Conservation (phyloP, 2,329 filamentous ascomycete species). For the Monosporascus sp. region DNA sequence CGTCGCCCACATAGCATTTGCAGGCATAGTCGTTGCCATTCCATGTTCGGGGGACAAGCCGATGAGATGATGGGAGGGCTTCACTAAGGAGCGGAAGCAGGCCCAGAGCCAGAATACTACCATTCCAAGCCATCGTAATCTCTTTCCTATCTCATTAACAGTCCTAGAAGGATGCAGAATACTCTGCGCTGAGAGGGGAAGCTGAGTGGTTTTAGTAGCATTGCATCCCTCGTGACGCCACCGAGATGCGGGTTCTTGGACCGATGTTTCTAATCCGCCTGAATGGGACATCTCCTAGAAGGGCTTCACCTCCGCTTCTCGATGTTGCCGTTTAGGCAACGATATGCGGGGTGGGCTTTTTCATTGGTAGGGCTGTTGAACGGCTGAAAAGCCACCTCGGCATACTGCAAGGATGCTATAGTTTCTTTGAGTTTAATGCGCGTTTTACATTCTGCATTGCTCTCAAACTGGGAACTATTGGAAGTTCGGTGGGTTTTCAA, state of each 20-base stretch:
- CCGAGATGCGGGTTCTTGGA: no score
- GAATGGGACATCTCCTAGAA: not conserved
- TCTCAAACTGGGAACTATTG: no score
- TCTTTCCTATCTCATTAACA: not conserved
- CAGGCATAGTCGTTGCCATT: constrained; percentile 24
- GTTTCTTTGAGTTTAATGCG: no score
- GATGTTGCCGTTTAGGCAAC: not conserved
- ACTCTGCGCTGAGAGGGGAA: not conserved
- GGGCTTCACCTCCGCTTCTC: not conserved
- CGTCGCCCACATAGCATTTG: constrained; percentile 26
- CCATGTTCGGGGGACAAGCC: constrained; percentile 17
- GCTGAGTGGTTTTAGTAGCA: not conserved
- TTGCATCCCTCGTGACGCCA: not conserved
- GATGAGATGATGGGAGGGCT: constrained; percentile 1
- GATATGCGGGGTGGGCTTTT: not conserved
- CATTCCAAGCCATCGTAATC: constrained; percentile 9
- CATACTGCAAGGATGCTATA: no score
- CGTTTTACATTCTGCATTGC: no score
- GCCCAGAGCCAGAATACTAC: constrained; percentile 3
- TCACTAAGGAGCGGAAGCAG: constrained; percentile 6
- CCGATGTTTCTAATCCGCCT: not conserved
- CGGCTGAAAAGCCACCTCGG: no score
- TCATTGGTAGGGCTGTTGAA: not conserved
- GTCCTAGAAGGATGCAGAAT: not conserved
- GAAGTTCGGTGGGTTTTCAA: no score